Percentiles rank a stretch among this genome's conserved stretches.
These are phyloP conservation scores for Salvia rosmarinus DNA, from an alignment of 257 asterid genomes.

Conservation along the genomic window DNA sequence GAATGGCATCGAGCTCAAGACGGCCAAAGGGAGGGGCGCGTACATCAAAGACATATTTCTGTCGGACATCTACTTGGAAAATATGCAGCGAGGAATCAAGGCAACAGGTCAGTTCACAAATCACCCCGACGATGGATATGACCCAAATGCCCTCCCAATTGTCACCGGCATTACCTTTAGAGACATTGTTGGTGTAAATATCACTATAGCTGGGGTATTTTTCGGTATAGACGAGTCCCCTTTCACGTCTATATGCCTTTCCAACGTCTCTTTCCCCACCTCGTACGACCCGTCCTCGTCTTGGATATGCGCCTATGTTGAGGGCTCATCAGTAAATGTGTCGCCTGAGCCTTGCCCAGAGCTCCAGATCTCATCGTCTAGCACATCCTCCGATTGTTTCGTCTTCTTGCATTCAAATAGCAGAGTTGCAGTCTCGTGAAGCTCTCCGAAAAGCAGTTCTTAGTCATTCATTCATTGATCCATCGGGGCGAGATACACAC, in stretches of 20 bases:
- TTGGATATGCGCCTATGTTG: conserved; percentile 65
- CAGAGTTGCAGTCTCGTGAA: conserved; percentile 52
- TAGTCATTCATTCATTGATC: conserved; percentile 54
- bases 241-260: conserved; percentile 73
- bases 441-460: conserved; percentile 8
- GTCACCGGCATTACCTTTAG: conserved; percentile 58
- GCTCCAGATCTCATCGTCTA: conserved; percentile 45
- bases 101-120: conserved; percentile 71
- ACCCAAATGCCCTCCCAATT: conserved; percentile 69
- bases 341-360: conserved; percentile 70
- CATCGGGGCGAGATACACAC: conserved; percentile 33
- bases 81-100: conserved; percentile 58
- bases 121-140: conserved; percentile 85
- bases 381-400: conserved; percentile 38
- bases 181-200: conserved; percentile 66
- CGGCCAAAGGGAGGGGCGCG: conserved; percentile 85
- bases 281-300: conserved; percentile 40
- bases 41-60: conserved; percentile 59
- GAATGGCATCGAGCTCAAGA: conserved; percentile 67
- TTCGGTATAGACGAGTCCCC: conserved; percentile 76
- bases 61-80: conserved; percentile 56
- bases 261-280: conserved; percentile 58
- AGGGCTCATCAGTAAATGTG: conserved; percentile 64
- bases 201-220: conserved; percentile 66
- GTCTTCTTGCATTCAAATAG: conserved; percentile 38